Conservation (phyloP, 331 rosid genomes). For the Quercus phellos region DNA sequence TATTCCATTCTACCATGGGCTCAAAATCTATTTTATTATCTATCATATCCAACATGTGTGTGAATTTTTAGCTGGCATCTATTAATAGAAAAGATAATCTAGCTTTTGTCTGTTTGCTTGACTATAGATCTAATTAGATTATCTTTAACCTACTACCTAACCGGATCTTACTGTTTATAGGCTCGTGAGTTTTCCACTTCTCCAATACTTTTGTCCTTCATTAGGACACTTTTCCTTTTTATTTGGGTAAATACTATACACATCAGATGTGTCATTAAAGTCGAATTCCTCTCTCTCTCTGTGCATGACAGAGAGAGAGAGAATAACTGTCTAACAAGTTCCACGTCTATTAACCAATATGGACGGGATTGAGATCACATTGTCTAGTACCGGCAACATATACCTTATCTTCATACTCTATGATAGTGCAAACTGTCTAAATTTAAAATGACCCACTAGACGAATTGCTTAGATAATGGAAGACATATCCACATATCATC, state of each 20-base stretch:
- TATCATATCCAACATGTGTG: constrained; percentile 6
- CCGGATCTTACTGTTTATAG: constrained; percentile 28
- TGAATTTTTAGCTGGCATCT: constrained; percentile 34
- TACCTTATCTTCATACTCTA: too few relatives aligned
- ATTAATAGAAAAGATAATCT: constrained; percentile 22
- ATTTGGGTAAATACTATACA: background rate
- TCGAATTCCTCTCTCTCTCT: too few relatives aligned
- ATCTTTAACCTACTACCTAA: constrained; percentile 31
- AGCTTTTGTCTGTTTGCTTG: constrained; percentile 35
- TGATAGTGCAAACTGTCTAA: background rate
- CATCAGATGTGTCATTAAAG: background rate
- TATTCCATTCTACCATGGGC: background rate
- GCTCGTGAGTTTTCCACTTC: constrained; percentile 34
- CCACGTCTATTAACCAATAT: background rate
- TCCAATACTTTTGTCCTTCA: constrained; percentile 4
- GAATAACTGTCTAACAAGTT: background rate
- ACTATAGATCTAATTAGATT: constrained; percentile 26
- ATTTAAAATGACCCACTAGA: background rate
- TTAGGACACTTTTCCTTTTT: background rate
- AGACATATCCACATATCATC: background rate
- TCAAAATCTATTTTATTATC: background rate
- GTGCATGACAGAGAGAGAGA: background rate
- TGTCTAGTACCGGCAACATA: background rate
- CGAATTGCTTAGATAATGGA: background rate
- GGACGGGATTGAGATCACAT: background rate